Percentiles rank a stretch among this genome's conserved stretches.
Conservation (phyloP, 129 eudicot genomes). For the Pittosporum tobira region DNA sequence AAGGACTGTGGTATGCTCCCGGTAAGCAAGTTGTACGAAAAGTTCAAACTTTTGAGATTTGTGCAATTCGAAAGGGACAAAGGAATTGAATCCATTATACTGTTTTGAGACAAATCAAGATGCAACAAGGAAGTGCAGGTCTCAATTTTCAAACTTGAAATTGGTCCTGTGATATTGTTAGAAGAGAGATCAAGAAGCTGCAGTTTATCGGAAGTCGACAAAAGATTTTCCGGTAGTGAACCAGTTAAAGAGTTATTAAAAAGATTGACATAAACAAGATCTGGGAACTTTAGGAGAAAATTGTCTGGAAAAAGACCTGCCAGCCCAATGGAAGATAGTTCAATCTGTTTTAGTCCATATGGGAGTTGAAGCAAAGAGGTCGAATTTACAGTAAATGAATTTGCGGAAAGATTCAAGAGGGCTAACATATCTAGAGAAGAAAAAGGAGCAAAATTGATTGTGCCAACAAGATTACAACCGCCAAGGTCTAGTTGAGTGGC, state of each 20-base stretch:
- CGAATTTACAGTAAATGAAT: slow-evolving; percentile 45
- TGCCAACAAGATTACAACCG: slow-evolving; percentile 46
- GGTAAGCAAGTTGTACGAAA: slow-evolving; percentile 47
- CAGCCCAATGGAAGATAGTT: slow-evolving; percentile 54
- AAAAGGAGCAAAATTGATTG: slow-evolving; percentile 43
- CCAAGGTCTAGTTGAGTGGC: slow-evolving; percentile 58
- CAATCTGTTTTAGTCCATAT: slow-evolving; percentile 41
- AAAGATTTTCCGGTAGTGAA: slow-evolving; percentile 41
- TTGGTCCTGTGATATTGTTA: slow-evolving; percentile 34
- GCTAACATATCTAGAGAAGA: slow-evolving; percentile 56
- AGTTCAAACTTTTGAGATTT: slow-evolving; percentile 39
- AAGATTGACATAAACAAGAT: slow-evolving; percentile 51
- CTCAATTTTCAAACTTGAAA: slow-evolving; percentile 26
- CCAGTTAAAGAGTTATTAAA: slow-evolving; percentile 63
- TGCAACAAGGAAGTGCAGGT: slow-evolving; percentile 30
- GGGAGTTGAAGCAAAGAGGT: slow-evolving; percentile 65
- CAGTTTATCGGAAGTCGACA: slow-evolving; percentile 34
- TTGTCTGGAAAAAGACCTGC: slow-evolving; percentile 44
- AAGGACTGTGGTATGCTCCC: slow-evolving; percentile 51
- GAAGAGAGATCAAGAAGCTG: slow-evolving; percentile 41
- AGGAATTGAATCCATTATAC: slow-evolving; percentile 44
- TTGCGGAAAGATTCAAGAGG: slow-evolving; percentile 55
- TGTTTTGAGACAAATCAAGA: slow-evolving; percentile 58
- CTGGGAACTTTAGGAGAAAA: slow-evolving; percentile 33
- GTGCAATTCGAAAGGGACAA: slow-evolving; percentile 52